A percentile compares a stretch with the other conserved stretches of the same genome.
These are phyloP conservation scores for Porcisia hertigi DNA, from an alignment of 208 protist genomes.

Conservation along the genomic window DNA sequence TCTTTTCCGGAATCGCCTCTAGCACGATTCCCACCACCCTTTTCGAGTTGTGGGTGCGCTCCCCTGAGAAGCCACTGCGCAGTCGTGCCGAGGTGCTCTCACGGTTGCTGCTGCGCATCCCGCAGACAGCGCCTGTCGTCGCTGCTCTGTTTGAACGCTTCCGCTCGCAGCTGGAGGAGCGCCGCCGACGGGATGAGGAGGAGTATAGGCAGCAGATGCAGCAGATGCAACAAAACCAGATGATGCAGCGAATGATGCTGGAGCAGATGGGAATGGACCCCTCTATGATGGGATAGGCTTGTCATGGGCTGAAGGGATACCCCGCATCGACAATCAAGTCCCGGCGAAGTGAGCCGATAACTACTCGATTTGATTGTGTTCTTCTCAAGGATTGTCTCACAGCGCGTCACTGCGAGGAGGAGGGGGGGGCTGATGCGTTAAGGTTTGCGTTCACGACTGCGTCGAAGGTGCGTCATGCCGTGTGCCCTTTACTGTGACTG, in stretches of 20 bases:
- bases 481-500: neutral
- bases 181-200: conserved; percentile 75
- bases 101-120: conserved; percentile 57
- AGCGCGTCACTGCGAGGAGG: no score
- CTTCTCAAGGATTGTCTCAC: no score
- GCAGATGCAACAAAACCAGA: conserved; percentile 80
- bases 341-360: no score
- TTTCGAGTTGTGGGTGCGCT: conserved; percentile 80
- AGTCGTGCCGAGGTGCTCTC: conserved; percentile 71
- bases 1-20: conserved; percentile 55
- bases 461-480: neutral
- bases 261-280: conserved; percentile 87
- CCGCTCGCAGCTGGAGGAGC: conserved; percentile 72
- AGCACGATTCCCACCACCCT: conserved; percentile 57
- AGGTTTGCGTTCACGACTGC: neutral
- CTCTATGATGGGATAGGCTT: conserved; percentile 38
- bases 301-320: neutral
- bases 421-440: neutral
- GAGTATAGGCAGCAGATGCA: conserved; percentile 81
- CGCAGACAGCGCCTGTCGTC: conserved; percentile 33
- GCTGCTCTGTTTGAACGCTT: conserved; percentile 60
- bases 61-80: conserved; percentile 59
- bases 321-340: neutral
- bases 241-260: conserved; percentile 91
- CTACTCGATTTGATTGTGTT: neutral